These are phyloP conservation scores for Podosphaera aphanis DNA, from an alignment of 2,329 filamentous ascomycete genomes.

Conservation along the genomic window DNA sequence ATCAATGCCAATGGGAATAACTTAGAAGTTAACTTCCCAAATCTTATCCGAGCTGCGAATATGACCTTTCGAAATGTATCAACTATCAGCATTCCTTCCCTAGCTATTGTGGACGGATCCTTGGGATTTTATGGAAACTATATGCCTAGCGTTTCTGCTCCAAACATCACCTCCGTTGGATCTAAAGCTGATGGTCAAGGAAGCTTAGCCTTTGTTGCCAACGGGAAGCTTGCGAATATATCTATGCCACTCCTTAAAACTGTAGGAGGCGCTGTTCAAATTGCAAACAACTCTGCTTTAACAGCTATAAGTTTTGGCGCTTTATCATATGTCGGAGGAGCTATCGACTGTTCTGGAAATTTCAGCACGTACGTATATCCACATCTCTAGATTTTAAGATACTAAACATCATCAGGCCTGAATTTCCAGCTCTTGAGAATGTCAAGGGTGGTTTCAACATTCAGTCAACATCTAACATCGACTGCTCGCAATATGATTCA, in stretches of 20 bases:
- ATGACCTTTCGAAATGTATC: slow-evolving; percentile 65
- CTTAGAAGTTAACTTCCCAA: slow-evolving; percentile 49
- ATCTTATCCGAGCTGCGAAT: slow-evolving; percentile 57
- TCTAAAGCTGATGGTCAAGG: slow-evolving; percentile 17
- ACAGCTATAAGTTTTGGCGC: slow-evolving; percentile 40
- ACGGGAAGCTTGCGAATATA: slow-evolving; percentile 45
- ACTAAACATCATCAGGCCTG: slow-evolving; percentile 31
- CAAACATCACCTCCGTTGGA: slow-evolving; percentile 47
- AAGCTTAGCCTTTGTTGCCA: slow-evolving; percentile 38
- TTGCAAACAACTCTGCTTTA: slow-evolving; percentile 76
- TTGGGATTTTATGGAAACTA: slow-evolving; percentile 65
- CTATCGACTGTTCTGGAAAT: slow-evolving; percentile 64
- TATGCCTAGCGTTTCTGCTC: slow-evolving; percentile 34
- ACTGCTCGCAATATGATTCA: slow-evolving; percentile 11
- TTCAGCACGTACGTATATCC: slow-evolving; percentile 47
- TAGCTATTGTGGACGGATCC: slow-evolving; percentile 51
- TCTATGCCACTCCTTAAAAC: slow-evolving; percentile 43
- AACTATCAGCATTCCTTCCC: slow-evolving; percentile 46
- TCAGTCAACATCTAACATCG: slow-evolving; percentile 10
- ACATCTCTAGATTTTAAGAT: background rate
- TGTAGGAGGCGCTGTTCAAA: slow-evolving; percentile 57
- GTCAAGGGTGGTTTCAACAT: slow-evolving; percentile 53
- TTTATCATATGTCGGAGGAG: slow-evolving; percentile 50
- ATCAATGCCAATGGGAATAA: slow-evolving; percentile 61
- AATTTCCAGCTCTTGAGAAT: slow-evolving; percentile 40